Conservation (phyloP, 768 basidiomycete species). For the Asterophora lycoperdoides region DNA sequence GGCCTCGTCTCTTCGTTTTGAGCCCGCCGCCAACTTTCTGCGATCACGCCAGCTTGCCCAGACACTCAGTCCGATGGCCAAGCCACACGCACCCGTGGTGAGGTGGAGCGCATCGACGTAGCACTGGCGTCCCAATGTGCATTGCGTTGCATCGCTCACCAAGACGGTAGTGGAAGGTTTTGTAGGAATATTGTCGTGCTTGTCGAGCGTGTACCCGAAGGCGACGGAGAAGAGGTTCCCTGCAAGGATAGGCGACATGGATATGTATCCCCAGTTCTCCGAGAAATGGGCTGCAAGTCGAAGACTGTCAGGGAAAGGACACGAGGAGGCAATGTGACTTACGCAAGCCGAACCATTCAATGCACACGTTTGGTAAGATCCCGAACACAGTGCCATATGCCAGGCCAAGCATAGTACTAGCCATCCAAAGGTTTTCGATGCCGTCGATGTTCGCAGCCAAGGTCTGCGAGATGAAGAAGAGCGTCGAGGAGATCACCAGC, state of each 20-base stretch:
- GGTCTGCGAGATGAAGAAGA: constrained; percentile 73
- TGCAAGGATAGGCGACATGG: constrained; percentile 69
- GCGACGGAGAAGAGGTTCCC: constrained; percentile 82
- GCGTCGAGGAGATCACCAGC: constrained; percentile 57
- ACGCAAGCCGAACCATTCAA: constrained; percentile 91
- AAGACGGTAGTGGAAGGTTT: background rate
- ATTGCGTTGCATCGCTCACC: constrained; percentile 34
- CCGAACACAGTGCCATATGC: constrained; percentile 75
- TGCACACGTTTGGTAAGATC: constrained; percentile 65
- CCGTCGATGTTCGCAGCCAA: constrained; percentile 50
- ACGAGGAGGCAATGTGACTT: constrained; percentile 25
- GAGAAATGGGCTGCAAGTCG: constrained; percentile 56
- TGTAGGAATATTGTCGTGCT: constrained; percentile 38
- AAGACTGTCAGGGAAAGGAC: background rate
- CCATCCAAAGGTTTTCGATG: constrained; percentile 64
- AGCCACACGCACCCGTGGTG: constrained; percentile 41
- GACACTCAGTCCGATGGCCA: constrained; percentile 42
- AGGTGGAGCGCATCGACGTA: constrained; percentile 57
- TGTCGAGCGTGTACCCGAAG: constrained; percentile 79
- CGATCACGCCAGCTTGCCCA: constrained; percentile 51
- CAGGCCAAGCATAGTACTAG: constrained; percentile 48
- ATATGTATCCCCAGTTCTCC: constrained; percentile 83
- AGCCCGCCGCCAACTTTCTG: constrained; percentile 22
- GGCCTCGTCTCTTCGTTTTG: background rate
- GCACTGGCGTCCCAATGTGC: constrained; percentile 54